Evolutionary conservation across 2,329 filamentous ascomycete genomes (phyloP).

Genomic region (Talaromyces amestolkiae): DNA sequence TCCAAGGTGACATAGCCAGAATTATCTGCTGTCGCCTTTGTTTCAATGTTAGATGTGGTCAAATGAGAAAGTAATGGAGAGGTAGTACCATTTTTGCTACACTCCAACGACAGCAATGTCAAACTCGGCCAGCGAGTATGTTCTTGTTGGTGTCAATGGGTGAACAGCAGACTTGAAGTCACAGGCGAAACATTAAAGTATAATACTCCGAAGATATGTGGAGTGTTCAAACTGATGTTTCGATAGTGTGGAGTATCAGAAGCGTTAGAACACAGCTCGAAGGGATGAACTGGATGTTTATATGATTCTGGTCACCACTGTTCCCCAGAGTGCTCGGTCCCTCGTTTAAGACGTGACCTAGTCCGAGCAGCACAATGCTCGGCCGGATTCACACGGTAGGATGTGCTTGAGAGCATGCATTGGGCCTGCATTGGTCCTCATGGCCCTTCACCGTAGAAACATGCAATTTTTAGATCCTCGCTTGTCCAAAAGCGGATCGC

Average conservation of each 20-base stretch:
- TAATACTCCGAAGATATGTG: background rate
- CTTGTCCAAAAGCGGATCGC: background rate
- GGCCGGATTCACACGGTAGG: background rate
- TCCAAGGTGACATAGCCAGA: background rate
- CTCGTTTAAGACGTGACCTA: background rate
- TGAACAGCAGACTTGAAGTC: background rate
- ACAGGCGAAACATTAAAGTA: too few relatives aligned
- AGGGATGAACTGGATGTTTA: background rate
- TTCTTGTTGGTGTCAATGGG: background rate
- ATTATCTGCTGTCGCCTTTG: background rate
- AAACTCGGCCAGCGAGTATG: slow-evolving; percentile 2
- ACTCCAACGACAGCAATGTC: background rate
- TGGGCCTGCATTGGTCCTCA: background rate
- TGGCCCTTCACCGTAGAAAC: slow-evolving; percentile 2
- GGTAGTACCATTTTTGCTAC: slow-evolving; percentile 5
- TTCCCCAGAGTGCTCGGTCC: background rate
- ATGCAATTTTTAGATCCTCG: background rate
- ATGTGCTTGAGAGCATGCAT: slow-evolving; percentile 5
- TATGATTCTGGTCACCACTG: background rate
- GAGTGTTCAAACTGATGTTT: background rate
- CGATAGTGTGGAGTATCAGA: too few relatives aligned
- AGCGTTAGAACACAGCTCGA: too few relatives aligned
- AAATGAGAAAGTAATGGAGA: too few relatives aligned
- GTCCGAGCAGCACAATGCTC: background rate
- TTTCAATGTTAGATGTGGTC: background rate